phyloP scores from a whole-genome alignment of 2,329 filamentous ascomycete genomes.

The Claviceps fusiformis region DNA sequence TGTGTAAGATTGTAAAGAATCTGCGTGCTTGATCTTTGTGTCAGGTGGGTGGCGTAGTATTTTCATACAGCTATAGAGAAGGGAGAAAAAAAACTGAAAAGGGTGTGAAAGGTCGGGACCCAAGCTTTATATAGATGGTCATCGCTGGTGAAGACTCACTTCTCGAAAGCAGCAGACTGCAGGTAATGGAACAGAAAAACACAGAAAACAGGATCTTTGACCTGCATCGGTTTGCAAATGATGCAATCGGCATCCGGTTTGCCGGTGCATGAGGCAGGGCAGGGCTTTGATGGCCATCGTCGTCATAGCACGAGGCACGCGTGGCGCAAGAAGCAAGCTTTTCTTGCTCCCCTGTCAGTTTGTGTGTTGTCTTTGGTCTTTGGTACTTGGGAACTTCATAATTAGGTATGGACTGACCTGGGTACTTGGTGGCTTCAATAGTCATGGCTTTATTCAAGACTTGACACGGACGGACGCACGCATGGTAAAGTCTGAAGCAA shows the following conservation, averaged over 20 bases:
- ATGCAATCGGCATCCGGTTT: constrained; percentile 1
- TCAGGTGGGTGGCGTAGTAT: not conserved
- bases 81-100: not conserved
- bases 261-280: not conserved
- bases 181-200: not conserved
- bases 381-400: too few relatives aligned
- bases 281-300: not conserved
- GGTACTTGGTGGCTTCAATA: not conserved
- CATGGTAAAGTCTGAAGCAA: not conserved
- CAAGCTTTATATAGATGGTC: constrained; percentile 5
- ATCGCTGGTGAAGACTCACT: not conserved
- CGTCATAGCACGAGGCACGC: constrained; percentile 4
- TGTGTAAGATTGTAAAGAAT: not conserved
- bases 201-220: not conserved
- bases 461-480: not conserved
- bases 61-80: not conserved
- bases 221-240: not conserved
- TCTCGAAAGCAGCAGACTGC: not conserved
- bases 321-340: not conserved
- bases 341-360: not conserved
- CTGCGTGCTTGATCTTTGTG: not conserved
- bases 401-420: too few relatives aligned
- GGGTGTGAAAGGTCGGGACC: not conserved
- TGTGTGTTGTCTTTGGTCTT: too few relatives aligned
- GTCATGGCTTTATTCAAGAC: not conserved